These are phyloP conservation scores for Calonectria honghensis DNA, from an alignment of 2,329 filamentous ascomycete genomes.

Conservation along the genomic window DNA sequence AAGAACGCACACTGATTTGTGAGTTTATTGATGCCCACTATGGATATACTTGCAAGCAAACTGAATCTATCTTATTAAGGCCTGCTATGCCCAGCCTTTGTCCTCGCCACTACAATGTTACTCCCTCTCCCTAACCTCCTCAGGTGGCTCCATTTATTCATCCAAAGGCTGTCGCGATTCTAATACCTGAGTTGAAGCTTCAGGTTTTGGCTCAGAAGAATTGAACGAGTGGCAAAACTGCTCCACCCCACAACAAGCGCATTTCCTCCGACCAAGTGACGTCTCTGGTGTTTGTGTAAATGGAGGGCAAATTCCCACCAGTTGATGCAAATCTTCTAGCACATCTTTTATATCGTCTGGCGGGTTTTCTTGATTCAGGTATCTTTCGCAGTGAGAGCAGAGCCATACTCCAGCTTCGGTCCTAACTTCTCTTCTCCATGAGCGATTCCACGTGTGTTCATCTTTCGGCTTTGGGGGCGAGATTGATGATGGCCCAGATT, in stretches of 20 bases:
- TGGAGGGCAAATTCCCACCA: constrained; percentile 40
- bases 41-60: neutral
- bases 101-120: neutral
- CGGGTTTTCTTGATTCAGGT: constrained; percentile 29
- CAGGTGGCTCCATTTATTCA: neutral
- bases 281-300: constrained; percentile 34
- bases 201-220: neutral
- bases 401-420: neutral
- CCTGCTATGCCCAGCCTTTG: neutral
- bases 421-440: constrained; percentile 35
- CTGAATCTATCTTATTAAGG: neutral
- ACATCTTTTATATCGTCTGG: neutral
- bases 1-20: neutral
- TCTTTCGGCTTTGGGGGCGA: neutral
- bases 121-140: neutral
- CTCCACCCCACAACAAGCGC: constrained; percentile 37
- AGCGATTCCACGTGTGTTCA: constrained; percentile 29
- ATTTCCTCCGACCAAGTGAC: constrained; percentile 39
- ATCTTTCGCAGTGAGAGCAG: constrained; percentile 5
- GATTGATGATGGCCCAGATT: neutral
- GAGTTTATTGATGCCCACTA: constrained; percentile 2
- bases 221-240: constrained; percentile 38
- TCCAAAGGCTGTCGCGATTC: neutral
- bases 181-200: neutral
- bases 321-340: neutral